Conservation (phyloP, 148 eudicot genomes). For the Salicornia ramosissima region DNA sequence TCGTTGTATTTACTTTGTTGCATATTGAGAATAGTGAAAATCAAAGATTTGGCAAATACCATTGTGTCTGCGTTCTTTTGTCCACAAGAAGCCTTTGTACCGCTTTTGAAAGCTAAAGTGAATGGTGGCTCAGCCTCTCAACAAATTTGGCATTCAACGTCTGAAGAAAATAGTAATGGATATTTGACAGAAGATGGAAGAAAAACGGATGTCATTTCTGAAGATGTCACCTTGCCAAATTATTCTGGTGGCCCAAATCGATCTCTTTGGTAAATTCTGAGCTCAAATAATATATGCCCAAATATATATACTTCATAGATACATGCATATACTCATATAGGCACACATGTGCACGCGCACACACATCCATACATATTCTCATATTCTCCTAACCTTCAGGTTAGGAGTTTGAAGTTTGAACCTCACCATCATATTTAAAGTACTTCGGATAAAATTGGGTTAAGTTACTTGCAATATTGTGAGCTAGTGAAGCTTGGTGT, state of each 20-base stretch:
- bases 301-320: not conserved
- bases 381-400: too few species aligned
- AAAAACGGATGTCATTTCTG: conserved; percentile 34
- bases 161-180: conserved; percentile 31
- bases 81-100: conserved; percentile 42
- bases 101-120: conserved; percentile 39
- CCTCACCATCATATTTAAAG: too few species aligned
- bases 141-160: conserved; percentile 16
- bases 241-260: conserved; percentile 31
- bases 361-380: too few species aligned
- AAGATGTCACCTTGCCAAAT: conserved; percentile 34
- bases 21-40: conserved; percentile 83
- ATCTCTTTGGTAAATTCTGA: conserved; percentile 51
- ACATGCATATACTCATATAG: too few species aligned
- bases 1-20: conserved; percentile 81
- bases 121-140: conserved; percentile 42
- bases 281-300: not conserved
- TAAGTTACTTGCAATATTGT: too few species aligned
- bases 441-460: too few species aligned
- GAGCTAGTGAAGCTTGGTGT: too few species aligned
- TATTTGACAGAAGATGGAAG: conserved; percentile 22
- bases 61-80: conserved; percentile 81
- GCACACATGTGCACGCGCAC: too few species aligned
- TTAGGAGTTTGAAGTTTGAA: too few species aligned
- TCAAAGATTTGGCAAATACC: conserved; percentile 91